Evolutionary conservation across 257 asterid species (phyloP), one percentile per base, ranked within the genome.

Genomic region (Rhazya stricta): DNA sequence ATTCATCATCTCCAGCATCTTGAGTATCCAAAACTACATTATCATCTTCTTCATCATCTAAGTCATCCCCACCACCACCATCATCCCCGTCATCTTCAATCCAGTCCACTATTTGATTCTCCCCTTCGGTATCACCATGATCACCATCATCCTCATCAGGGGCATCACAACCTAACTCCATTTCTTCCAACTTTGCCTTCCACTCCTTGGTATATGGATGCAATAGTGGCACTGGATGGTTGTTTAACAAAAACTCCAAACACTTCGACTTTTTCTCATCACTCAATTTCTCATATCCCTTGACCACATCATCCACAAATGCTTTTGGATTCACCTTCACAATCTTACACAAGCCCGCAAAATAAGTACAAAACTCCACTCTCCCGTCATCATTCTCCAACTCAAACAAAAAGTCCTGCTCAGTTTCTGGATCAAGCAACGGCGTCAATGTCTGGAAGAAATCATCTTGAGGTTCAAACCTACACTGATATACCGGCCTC

Each of bases 161-260:
- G 13, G 99, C 99, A 71, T 94, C 99, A 45, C 99, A 92, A 10
- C 99, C 99, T 86, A 94, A 79, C 87, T 94, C 99, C 95, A 90
- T 81, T 42, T 94, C 99, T 87, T 94, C 99, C 90, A 92, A 72
- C 78, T 79, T 90, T 6, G 87, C 88, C 89, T 94, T 94, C 99
- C 99, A 94, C 81, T 94, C 99, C 80, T 88, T 90, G 0, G 97
- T 88, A 67, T 84, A 89, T 1, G 97, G 99, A 81, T 94, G 99
- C 85, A 94, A 74, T 74, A 94, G 78, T 85, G 84, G 69, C 74
- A 85, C 87, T 0, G 97, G 99, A 80, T 92, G 99, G 68, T 92
- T 90, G 23, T 37, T 78, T 41, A 94, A 78, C 86, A 94, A 80
- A 67, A 90, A 94, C 71, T 81, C 97, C 83, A 94, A 85, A 76